These are phyloP conservation scores for Zymoseptoria ardabiliae DNA, from an alignment of 2,329 filamentous ascomycete species.

Conservation along the genomic window DNA sequence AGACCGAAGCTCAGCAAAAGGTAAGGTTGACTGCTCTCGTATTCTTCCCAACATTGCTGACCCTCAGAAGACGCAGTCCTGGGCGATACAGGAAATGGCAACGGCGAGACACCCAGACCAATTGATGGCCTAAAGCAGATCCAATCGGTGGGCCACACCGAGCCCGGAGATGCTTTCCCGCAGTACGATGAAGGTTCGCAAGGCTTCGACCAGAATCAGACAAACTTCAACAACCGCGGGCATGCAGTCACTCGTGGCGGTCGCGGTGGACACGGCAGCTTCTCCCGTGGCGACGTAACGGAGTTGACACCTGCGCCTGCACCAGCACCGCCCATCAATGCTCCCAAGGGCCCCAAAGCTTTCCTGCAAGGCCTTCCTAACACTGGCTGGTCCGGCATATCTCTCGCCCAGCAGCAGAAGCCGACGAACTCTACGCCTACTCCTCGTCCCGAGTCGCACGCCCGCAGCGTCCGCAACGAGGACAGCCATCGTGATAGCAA, in stretches of 20 bases:
- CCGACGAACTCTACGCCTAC: conserved; percentile 4
- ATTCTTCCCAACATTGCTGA: not conserved
- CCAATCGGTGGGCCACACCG: not conserved
- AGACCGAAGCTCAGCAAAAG: not conserved
- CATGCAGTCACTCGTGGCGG: conserved; percentile 40
- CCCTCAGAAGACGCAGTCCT: not conserved
- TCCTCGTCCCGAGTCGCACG: conserved; percentile 9
- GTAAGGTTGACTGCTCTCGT: not conserved
- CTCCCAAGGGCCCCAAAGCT: conserved; percentile 87
- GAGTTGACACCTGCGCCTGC: conserved; percentile 23
- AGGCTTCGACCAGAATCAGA: conserved; percentile 7
- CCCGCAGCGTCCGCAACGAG: conserved; percentile 3
- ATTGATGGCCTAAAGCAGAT: not conserved
- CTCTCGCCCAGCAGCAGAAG: conserved; percentile 25
- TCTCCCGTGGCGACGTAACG: conserved; percentile 12
- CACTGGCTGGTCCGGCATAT: conserved; percentile 63
- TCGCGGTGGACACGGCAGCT: conserved; percentile 30
- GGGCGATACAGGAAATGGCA: not conserved
- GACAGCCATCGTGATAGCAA: not conserved
- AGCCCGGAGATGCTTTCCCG: conserved; percentile 26
- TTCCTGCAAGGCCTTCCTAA: conserved; percentile 87
- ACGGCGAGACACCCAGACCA: not conserved
- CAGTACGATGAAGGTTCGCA: conserved; percentile 12
- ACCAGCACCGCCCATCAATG: conserved; percentile 39
- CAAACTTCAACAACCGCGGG: conserved; percentile 16